phyloP scores from a whole-genome alignment of 2,329 filamentous ascomycete species.

The Teratosphaeria gauchensis region DNA sequence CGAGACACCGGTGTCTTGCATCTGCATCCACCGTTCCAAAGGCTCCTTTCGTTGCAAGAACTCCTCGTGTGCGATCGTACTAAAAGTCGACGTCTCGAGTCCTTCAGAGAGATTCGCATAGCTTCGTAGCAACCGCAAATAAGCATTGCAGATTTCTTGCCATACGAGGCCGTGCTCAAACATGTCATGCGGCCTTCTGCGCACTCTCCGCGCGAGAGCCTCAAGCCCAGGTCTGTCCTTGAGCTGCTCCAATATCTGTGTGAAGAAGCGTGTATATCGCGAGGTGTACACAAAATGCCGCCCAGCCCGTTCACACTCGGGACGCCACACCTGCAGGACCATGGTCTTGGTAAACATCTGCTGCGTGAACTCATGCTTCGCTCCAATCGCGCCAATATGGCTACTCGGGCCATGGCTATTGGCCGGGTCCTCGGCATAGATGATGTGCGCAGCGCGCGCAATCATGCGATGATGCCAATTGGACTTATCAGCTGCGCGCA shows the following conservation, averaged over 20 bases:
- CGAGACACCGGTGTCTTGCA: conserved; percentile 33
- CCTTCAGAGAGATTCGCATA: conserved; percentile 48
- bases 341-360: conserved; percentile 92
- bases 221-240: conserved; percentile 69
- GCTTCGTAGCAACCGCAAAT: conserved; percentile 49
- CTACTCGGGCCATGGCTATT: background rate
- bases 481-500: conserved; percentile 69
- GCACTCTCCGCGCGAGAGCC: conserved; percentile 64
- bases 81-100: conserved; percentile 57
- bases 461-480: conserved; percentile 95
- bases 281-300: conserved; percentile 88
- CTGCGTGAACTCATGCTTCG: conserved; percentile 68
- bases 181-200: conserved; percentile 70
- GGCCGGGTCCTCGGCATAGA: conserved; percentile 43
- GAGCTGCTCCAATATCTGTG: conserved; percentile 62
- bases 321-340: conserved; percentile 91
- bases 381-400: conserved; percentile 44
- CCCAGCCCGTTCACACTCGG: conserved; percentile 73
- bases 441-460: conserved; percentile 56
- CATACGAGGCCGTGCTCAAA: conserved; percentile 54
- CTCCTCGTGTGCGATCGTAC: conserved; percentile 53
- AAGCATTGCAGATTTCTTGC: conserved; percentile 50
- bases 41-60: conserved; percentile 51
- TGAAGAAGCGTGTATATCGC: conserved; percentile 75
- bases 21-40: conserved; percentile 49